Conservation (phyloP, 495 filamentous ascomycete species). For the Penicillium canescens region DNA sequence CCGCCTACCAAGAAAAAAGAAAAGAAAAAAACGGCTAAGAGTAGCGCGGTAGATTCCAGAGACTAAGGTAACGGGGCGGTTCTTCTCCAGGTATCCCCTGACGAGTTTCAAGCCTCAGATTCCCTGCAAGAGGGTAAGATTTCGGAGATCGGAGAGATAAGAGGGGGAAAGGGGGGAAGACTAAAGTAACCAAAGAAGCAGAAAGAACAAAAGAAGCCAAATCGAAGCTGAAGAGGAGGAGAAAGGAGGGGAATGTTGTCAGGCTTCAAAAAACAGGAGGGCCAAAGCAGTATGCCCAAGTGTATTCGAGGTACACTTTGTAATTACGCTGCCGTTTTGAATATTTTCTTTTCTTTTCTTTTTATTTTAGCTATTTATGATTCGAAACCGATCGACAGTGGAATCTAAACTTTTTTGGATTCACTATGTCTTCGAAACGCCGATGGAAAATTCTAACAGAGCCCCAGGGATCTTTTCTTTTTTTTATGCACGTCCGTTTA, state of each 20-base stretch:
- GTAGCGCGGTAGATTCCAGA: slow-evolving; percentile 30
- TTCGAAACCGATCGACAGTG: slow-evolving; percentile 23
- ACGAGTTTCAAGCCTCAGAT: not conserved
- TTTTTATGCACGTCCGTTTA: not conserved
- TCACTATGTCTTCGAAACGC: slow-evolving; percentile 11
- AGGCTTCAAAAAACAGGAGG: slow-evolving; percentile 21
- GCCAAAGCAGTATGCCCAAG: slow-evolving; percentile 7
- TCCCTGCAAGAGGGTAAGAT: not conserved
- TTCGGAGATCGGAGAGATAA: not conserved
- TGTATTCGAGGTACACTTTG: not conserved
- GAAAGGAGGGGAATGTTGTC: slow-evolving; percentile 8
- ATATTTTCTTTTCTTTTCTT: slow-evolving; percentile 13
- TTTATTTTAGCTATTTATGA: slow-evolving; percentile 16
- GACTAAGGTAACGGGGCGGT: slow-evolving; percentile 3
- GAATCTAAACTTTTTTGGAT: slow-evolving; percentile 26
- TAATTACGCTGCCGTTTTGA: not conserved
- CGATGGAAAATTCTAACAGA: not conserved
- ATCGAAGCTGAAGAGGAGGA: slow-evolving; percentile 11
- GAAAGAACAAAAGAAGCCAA: slow-evolving; percentile 9
- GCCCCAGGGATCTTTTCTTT: not conserved
- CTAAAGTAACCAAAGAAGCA: slow-evolving; percentile 7
- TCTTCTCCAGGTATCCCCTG: not conserved
- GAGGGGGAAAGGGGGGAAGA: slow-evolving; percentile 7
- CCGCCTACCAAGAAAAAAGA: slow-evolving; percentile 21
- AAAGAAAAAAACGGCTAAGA: slow-evolving; percentile 25